Percentiles rank a stretch among this genome's conserved stretches.
These are phyloP conservation scores for Lantana camara DNA, from an alignment of 257 asterid genomes.

Conservation along the genomic window DNA sequence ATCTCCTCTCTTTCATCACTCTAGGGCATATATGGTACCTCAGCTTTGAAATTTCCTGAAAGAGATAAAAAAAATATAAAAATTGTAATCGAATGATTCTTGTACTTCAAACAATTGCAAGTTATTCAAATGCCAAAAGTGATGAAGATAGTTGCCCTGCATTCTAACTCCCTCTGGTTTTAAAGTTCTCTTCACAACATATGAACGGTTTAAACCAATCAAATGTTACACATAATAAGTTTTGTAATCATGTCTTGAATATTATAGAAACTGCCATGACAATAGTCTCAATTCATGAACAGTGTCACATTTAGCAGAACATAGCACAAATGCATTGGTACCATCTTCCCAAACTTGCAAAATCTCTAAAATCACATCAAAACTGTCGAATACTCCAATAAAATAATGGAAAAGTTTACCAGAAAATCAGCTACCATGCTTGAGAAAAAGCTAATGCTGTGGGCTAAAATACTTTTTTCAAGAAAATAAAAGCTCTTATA, in stretches of 20 bases:
- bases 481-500: constrained; percentile 3
- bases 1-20: constrained; percentile 64
- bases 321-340: constrained; percentile 1
- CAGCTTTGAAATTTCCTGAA: constrained; percentile 27
- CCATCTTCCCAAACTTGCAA: constrained; percentile 5
- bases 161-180: too few relatives aligned
- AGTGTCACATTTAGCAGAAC: constrained; percentile 12
- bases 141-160: too few relatives aligned
- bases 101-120: too few relatives aligned
- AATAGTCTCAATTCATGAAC: constrained; percentile 3
- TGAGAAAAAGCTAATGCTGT: neutral
- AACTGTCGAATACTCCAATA: neutral
- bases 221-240: too few relatives aligned
- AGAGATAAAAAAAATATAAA: neutral
- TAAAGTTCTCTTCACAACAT: too few relatives aligned
- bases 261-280: neutral
- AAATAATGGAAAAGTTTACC: too few relatives aligned
- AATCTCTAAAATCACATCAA: neutral
- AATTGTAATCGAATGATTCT: too few relatives aligned
- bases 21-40: constrained; percentile 17
- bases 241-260: too few relatives aligned
- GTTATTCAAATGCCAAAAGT: too few relatives aligned
- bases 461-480: neutral
- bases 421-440: neutral
- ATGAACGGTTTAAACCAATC: too few relatives aligned